Base-by-base conservation (phyloP, 2,329 filamentous ascomycete genomes). In the Talaromyces piceae region DNA sequence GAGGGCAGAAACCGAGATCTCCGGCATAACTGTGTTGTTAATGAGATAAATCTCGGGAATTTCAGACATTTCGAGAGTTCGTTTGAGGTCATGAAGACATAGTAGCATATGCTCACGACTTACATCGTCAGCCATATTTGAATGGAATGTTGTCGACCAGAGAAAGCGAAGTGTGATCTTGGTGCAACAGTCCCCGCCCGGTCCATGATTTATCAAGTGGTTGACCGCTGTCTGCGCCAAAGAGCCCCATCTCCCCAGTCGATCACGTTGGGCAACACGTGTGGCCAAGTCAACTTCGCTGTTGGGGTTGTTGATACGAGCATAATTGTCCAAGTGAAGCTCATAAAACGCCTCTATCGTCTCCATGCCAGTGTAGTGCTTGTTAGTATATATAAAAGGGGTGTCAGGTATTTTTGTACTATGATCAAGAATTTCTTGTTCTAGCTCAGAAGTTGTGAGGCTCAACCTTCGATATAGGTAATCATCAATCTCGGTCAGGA, bases 11-110 rank as follows among this genome's bases (percentile, higher is more conserved):
- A 82, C 72, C 0, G 91, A 96, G 46, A 98, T 80, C 56, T 93
- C 87, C 0, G 89, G 82, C 84, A 98, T 95, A 18, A 91, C 80
- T 1, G 82, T 80, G 62, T 95, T 97, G 66, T 98, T 97, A 3
- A 85, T 74, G 12, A 97, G 74, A 11, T 87, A 79, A 0, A 74
- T 64, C 5, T 74, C 69, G 25, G 72, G 71, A n/a, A 71, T 72
- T 12, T 69, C 72, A 9, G 76, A 63, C 3, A 70, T 69, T 23
- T 70, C 59, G 12, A 87, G 68, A 9, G 81, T 68, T 3, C 60
- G 62, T 59, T 82, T 81, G 11, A 88, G 67, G 57, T 87, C 83
- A 53, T 79, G 74, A 65, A 86, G 79, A 58, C 80, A 83, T 45
- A 76, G 70, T 23, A 86, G 64, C 28, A 83, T 73, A 60, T 84